Base-by-base conservation (phyloP, 148 eudicot species). In the Bassia scoparia region DNA sequence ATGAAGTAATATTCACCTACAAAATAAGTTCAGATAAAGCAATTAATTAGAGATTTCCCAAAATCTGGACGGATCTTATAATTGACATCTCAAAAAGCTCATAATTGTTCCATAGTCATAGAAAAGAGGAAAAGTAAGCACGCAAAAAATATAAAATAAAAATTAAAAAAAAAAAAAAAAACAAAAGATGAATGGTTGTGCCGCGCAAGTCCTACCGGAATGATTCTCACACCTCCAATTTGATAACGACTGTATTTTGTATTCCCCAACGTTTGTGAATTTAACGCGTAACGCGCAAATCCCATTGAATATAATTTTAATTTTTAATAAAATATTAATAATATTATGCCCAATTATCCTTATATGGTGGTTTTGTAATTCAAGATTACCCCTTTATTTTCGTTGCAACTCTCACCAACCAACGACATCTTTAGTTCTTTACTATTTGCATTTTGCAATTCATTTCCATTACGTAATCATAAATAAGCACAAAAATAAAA, bases 391-490 rank as follows among this genome's bases (percentile, higher is more conserved):
- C 38, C 69, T 38, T 50, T 12, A 3, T 66, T 66, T 66, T 48
- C 21, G 33, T 23, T 66, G 29, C 53, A 44, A 66, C 69, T 27
- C 53, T 34, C 53, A 66, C 69, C 69, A 66, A 66, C 53, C 67
- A 43, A 65, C 11, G 23, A 24, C 69, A 1, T 41, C 23, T 41
- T 13, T 63, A 8, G 8, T 41, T 41, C 12, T 8, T 14, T 18
- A 4, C 20, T 26, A 43, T 13, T 18, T 38, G 16, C 69, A 33
- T 44, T 34, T 66, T 35, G 13, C 20, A 27, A 35, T 63, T 44
- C 6, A 55, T 35, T 38, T 65, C 50, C 24, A 66, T 63, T 12
- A 63, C 7, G 8, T 3, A 56, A 56, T 27, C 58, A 0, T 0
- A 20, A 53, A n/a, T 20, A 53, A 46, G 2, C 2, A 46, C 5